phyloP scores from a whole-genome alignment of 2,329 filamentous ascomycete species.

The Zymoseptoria pseudotritici region DNA sequence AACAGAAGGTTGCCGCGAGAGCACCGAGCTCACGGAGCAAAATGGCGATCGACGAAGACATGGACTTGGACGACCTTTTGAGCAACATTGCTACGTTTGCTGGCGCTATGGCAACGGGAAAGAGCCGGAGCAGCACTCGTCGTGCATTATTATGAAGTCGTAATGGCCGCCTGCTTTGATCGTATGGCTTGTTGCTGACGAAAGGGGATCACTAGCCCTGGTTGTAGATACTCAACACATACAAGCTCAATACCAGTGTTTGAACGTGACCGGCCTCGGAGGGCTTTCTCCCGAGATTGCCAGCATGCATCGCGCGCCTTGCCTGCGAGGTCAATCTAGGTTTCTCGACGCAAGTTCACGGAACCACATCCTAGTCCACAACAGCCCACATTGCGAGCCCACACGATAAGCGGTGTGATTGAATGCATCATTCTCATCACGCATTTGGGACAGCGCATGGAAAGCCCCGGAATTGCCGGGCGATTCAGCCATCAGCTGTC shows the following conservation, averaged over 20 bases:
- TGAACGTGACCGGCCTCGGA: neutral
- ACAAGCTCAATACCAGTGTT: neutral
- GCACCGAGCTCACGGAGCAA: slow-evolving; percentile 2
- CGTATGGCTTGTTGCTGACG: too few relatives aligned
- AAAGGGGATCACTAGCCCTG: neutral
- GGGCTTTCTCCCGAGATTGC: too few relatives aligned
- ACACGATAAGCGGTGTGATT: neutral
- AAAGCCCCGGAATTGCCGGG: neutral
- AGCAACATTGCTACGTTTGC: slow-evolving; percentile 20
- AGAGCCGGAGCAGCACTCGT: neutral
- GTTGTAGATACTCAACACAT: neutral
- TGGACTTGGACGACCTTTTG: slow-evolving; percentile 26
- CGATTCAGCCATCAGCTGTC: neutral
- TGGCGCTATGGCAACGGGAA: neutral
- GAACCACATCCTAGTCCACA: neutral
- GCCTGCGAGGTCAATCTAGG: neutral
- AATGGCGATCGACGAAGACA: slow-evolving; percentile 6
- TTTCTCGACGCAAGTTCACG: neutral
- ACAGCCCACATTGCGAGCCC: neutral
- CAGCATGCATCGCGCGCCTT: too few relatives aligned
- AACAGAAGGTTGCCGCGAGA: slow-evolving; percentile 1
- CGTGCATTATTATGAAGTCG: neutral
- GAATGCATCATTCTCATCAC: neutral
- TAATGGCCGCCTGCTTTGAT: too few relatives aligned
- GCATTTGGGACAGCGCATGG: neutral